Evolutionary conservation across 2,329 filamentous ascomycete genomes (phyloP).

Genomic region (Balansia obtecta): DNA sequence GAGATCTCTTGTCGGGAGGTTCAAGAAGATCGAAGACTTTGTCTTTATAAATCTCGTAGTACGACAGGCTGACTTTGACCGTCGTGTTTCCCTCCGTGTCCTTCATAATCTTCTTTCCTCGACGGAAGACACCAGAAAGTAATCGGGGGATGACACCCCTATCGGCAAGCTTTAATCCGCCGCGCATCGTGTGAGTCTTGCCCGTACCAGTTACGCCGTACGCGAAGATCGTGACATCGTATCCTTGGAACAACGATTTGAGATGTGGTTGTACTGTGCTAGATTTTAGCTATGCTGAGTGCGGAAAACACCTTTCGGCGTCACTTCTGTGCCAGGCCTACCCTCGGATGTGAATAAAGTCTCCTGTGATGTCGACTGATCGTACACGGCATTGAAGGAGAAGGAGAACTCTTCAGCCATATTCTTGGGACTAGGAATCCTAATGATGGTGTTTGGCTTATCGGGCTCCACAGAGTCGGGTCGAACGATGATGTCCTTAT

Average conservation of each 20-base stretch:
- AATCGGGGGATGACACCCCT: constrained; percentile 79
- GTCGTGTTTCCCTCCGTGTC: constrained; percentile 58
- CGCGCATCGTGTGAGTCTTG: constrained; percentile 94
- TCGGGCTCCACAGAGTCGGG: constrained; percentile 50
- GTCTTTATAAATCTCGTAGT: constrained; percentile 97
- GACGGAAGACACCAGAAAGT: constrained; percentile 73
- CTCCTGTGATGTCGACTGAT: constrained; percentile 67
- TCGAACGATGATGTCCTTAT: constrained; percentile 75
- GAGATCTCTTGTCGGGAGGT: constrained; percentile 71
- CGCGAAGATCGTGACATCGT: constrained; percentile 81
- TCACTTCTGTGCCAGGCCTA: constrained; percentile 24
- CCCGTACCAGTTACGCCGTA: constrained; percentile 90
- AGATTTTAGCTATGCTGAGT: constrained; percentile 13
- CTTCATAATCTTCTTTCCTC: constrained; percentile 74
- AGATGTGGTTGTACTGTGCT: constrained; percentile 69
- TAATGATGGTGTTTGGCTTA: constrained; percentile 56
- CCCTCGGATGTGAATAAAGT: constrained; percentile 82
- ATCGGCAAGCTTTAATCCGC: constrained; percentile 74
- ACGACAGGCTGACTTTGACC: constrained; percentile 68
- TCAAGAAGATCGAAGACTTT: constrained; percentile 89
- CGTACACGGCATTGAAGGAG: constrained; percentile 88
- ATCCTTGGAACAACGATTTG: constrained; percentile 82
- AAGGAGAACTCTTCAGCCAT: constrained; percentile 85
- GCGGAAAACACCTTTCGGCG: background rate
- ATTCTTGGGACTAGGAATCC: constrained; percentile 91